Base-by-base conservation (phyloP, 2,329 filamentous ascomycete species). In the Neofusicoccum sp. region DNA sequence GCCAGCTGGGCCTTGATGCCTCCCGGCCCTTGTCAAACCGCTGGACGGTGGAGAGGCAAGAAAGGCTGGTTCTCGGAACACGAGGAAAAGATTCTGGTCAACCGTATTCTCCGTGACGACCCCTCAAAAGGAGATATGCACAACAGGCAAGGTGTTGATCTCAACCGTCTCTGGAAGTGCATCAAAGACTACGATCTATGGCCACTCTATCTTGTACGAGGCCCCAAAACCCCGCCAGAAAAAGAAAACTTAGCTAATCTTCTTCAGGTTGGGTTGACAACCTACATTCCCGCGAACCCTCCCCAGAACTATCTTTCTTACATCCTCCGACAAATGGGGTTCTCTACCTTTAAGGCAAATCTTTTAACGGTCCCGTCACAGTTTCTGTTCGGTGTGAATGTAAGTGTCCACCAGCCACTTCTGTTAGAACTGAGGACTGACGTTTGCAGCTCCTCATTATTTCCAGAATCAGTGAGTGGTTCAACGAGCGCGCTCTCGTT, bases 401-500 rank as follows among this genome's bases (percentile, higher is more conserved):
- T 58, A 58, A 58, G 54, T 43, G 2, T 9, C 1, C n/a, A 1
- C 9, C 12, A 14, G 1, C 14, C 16, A n/a, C 6, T 28, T 4
- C 7, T 3, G 9, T 34, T 1, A 36, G n/a, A 12, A 4, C 6
- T 16, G n/a, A 22, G 9, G 9, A 22, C 31, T 37, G 7, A 36
- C 14, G 8, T 4, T 8, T n/a, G 4, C 34, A 81, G 64, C 73
- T 84, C 9, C 67, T 85, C 34, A 72, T 80, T 45, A 71, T 84
- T 63, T 80, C 82, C 0, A 78, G 76, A 70, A 65, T 84, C 0
- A 81, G 79, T 0, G 78, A 80, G 39, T 73, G 75, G 31, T 64
- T 79, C n/a, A 78, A 79, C 56, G 78, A 84, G 66, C 76, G 81
- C 31, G 76, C 79, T 22, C 72, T 83, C 39, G 66, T 83, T 3